A percentile compares a stretch with the other conserved stretches of the same genome.
Evolutionary conservation across 1,284 basidiomycete species (phyloP).

Genomic region (Ustilago xerochloae): DNA sequence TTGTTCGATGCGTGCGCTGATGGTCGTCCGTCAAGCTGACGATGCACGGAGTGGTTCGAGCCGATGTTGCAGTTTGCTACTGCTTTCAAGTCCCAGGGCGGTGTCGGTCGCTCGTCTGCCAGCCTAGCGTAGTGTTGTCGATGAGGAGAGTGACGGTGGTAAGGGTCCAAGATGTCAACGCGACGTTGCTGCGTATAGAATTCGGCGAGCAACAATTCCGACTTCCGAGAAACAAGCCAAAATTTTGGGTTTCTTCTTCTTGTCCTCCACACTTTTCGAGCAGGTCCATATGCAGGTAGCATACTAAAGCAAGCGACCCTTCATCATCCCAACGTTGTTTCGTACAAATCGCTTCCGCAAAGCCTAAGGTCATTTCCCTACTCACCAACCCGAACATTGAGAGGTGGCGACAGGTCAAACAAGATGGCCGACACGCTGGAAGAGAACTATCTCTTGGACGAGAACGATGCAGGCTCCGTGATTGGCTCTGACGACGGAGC

Average conservation of each 20-base stretch:
- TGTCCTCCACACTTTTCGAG: constrained; percentile 28
- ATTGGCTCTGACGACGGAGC: constrained; percentile 41
- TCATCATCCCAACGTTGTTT: too few species aligned
- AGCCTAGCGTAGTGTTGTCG: background rate
- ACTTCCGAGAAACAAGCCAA: constrained; percentile 27
- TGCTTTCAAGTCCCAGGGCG: background rate
- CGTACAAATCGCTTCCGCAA: too few species aligned
- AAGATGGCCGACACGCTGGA: constrained; percentile 60
- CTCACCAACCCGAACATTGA: too few species aligned
- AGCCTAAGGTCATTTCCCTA: too few species aligned
- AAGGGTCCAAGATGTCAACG: constrained; percentile 32
- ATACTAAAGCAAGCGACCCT: constrained; percentile 2
- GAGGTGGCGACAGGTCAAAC: too few species aligned
- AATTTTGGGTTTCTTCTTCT: constrained; percentile 17
- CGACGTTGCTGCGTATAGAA: constrained; percentile 14
- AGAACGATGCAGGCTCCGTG: constrained; percentile 35
- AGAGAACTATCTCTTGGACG: constrained; percentile 58
- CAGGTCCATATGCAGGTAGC: background rate
- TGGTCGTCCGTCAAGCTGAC: too few species aligned
- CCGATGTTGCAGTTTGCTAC: background rate
- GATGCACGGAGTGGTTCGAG: too few species aligned
- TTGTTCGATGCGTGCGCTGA: background rate
- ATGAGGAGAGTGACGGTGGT: constrained; percentile 21
- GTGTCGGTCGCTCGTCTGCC: background rate
- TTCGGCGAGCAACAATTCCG: constrained; percentile 4